A percentile compares a stretch with the other conserved stretches of the same genome.
Conservation (phyloP, 1,284 basidiomycete species). For the Irpex lacteus region DNA sequence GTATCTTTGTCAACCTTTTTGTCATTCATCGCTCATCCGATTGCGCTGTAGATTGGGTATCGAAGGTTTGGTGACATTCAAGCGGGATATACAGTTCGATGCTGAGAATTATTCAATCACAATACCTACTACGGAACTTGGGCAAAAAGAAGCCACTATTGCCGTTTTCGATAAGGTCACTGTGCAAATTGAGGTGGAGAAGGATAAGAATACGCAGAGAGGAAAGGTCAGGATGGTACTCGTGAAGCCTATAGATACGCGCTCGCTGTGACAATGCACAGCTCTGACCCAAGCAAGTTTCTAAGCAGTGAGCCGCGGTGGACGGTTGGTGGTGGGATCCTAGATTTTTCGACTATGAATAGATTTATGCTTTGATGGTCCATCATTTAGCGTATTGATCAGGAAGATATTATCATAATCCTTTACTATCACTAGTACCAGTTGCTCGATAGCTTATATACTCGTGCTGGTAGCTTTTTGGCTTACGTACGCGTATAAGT, state of each 20-base stretch:
- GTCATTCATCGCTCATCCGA: background rate
- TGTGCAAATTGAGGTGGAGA: conserved; percentile 90
- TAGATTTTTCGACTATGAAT: too few relatives aligned
- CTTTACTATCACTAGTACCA: too few relatives aligned
- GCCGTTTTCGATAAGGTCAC: conserved; percentile 91
- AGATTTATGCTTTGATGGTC: too few relatives aligned
- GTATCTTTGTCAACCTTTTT: conserved; percentile 26
- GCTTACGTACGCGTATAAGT: too few relatives aligned
- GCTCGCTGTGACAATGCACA: too few relatives aligned
- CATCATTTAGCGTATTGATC: too few relatives aligned
- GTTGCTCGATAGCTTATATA: too few relatives aligned
- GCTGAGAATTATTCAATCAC: conserved; percentile 87
- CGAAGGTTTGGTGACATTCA: conserved; percentile 93
- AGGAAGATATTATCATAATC: too few relatives aligned
- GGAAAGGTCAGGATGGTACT: conserved; percentile 91
- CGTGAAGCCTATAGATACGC: conserved; percentile 67
- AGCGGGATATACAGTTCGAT: conserved; percentile 85
- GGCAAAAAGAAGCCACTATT: conserved; percentile 54
- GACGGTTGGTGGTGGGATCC: too few relatives aligned
- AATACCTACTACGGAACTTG: conserved; percentile 46
- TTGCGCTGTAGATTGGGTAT: conserved; percentile 71
- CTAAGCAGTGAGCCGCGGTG: too few relatives aligned
- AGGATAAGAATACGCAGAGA: conserved; percentile 92
- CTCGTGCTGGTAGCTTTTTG: too few relatives aligned
- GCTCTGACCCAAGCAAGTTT: too few relatives aligned